A percentile compares a stretch with the other conserved stretches of the same genome.
phyloP scores from a whole-genome alignment of 768 basidiomycete genomes.

The Suillus ampliporus region DNA sequence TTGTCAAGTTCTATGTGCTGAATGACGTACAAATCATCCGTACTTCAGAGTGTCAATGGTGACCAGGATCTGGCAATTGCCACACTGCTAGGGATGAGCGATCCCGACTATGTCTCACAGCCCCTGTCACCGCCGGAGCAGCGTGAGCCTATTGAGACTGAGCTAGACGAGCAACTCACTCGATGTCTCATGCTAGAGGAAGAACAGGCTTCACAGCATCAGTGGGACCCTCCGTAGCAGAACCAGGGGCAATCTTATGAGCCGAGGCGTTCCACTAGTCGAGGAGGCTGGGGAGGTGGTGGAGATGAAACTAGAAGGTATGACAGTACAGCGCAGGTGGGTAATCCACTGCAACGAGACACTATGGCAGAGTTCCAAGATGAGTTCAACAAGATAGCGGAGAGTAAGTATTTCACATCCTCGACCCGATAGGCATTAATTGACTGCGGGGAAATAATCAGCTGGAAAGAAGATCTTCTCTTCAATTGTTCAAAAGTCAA shows the following conservation, averaged over 20 bases:
- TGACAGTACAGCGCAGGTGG: conserved; percentile 14
- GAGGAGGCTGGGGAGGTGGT: conserved; percentile 16
- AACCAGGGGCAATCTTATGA: conserved; percentile 29
- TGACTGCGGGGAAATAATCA: conserved; percentile 28
- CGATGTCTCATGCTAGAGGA: conserved; percentile 72
- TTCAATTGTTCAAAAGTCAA: conserved; percentile 77
- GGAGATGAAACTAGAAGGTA: conserved; percentile 17
- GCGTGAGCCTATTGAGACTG: conserved; percentile 52
- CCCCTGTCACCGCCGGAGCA: conserved; percentile 12
- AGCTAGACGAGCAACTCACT: conserved; percentile 82
- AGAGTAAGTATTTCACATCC: conserved; percentile 55
- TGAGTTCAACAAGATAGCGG: conserved; percentile 76
- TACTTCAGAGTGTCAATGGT: conserved; percentile 73
- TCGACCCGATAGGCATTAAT: not conserved
- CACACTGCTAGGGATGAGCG: conserved; percentile 81
- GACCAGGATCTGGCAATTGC: conserved; percentile 81
- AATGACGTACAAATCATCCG: conserved; percentile 54
- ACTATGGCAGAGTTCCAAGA: conserved; percentile 74
- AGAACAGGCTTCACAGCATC: conserved; percentile 37
- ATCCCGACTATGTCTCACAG: conserved; percentile 69
- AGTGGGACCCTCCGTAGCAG: conserved; percentile 24
- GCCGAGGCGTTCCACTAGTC: conserved; percentile 11
- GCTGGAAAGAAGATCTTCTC: conserved; percentile 83
- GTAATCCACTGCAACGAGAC: conserved; percentile 46
- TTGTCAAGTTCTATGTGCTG: not conserved